Base-by-base conservation (phyloP, 2,329 filamentous ascomycete species). In the Penicillium freii region DNA sequence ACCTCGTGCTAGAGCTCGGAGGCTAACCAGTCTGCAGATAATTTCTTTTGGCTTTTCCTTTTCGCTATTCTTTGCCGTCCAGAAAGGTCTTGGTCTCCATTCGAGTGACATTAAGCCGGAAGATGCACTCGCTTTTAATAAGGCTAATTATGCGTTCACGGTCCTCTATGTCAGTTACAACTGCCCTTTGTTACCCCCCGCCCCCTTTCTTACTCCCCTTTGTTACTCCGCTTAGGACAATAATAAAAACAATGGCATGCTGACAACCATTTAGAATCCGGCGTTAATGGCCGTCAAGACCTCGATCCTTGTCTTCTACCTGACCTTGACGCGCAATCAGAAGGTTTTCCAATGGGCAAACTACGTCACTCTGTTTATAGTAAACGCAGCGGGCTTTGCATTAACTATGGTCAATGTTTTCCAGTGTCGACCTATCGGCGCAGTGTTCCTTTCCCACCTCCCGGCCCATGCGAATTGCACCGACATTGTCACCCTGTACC, bases 201-300 rank as follows among this genome's bases (percentile, higher is more conserved):
- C 21, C 23, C 29, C 27, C 50, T 5, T 21, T 15, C 11, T 31
- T 4, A 15, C 7, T 5, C 6, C n/a, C 29, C 49, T 15, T 27
- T 15, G 13, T 44, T 8, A 8, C 17, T 11, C n/a, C 13, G 27
- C 27, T 23, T 4, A 15, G 6, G 11, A 5, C n/a, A 10, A 36
- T n/a, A 31, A 8, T 11, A 4, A 29, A 29, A 25, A n/a, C 1
- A 34, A 43, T 21, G 31, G 7, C 25, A 7, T 29, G 19, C 48
- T 59, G 40, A 56, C 38, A 47, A 17, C 0, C 9, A 19, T 21
- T n/a, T 67, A 92, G 87, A 95, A 96, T 70, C 92, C 92, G 13
- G 88, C 90, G 4, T 80, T 96, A 55, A 95, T 96, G 90, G 87
- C 89, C 3, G 91, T 91, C 50, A 97, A 97, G 76, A 92, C 90